These are phyloP conservation scores for Oryza rufipogon DNA, from an alignment of 176 grass and related monocot genomes.

Conservation along the genomic window DNA sequence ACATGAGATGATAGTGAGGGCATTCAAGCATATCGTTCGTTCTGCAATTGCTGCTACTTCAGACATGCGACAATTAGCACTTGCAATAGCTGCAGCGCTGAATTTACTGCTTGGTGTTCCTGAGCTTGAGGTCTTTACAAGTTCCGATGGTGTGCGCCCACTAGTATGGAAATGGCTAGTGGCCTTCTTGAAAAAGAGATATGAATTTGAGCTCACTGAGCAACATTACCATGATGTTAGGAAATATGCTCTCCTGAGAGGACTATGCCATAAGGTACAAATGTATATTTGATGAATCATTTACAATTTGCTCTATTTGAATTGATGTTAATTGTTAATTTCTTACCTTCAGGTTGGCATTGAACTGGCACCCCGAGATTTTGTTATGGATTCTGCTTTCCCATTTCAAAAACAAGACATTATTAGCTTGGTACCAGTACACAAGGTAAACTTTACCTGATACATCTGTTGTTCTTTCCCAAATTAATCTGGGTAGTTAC, in stretches of 20 bases:
- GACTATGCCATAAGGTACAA: slow-evolving; percentile 94
- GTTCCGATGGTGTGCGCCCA: slow-evolving; percentile 62
- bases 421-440: slow-evolving; percentile 87
- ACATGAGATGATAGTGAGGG: slow-evolving; percentile 97
- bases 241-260: slow-evolving; percentile 95
- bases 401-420: slow-evolving; percentile 89
- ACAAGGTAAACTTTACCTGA: slow-evolving; percentile 71
- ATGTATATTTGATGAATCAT: slow-evolving; percentile 29
- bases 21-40: slow-evolving; percentile 89
- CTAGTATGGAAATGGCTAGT: slow-evolving; percentile 92
- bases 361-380: slow-evolving; percentile 92
- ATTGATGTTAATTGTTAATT: slow-evolving; percentile 17
- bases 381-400: slow-evolving; percentile 86
- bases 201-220: slow-evolving; percentile 78
- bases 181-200: slow-evolving; percentile 82
- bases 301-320: slow-evolving; percentile 7
- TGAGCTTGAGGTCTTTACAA: slow-evolving; percentile 56
- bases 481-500: slow-evolving; percentile 8
- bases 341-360: slow-evolving; percentile 78
- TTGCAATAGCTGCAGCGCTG: slow-evolving; percentile 73
- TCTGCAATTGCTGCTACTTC: slow-evolving; percentile 80
- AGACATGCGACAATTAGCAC: slow-evolving; percentile 66
- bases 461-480: slow-evolving; percentile 24
- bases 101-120: slow-evolving; percentile 88
- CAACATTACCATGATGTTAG: slow-evolving; percentile 78